Base-by-base conservation (phyloP, 352 stramenopile genomes). In the Phytophthora niederhauseri region DNA sequence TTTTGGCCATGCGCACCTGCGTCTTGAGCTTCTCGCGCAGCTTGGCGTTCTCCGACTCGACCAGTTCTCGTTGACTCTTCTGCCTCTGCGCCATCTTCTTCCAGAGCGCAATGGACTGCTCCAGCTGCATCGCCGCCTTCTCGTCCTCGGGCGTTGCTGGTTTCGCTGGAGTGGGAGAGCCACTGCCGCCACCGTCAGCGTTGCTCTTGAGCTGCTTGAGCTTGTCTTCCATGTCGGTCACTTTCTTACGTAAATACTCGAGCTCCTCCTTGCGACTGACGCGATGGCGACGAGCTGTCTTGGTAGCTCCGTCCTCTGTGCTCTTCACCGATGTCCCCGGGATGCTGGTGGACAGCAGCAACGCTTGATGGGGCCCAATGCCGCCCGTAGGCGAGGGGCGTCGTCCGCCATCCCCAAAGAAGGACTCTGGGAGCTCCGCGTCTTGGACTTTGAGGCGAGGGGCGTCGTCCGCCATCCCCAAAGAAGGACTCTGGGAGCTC, bases 11-110 rank as follows among this genome's bases (percentile, higher is more conserved):
- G 15, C 73, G 70, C 17, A 84, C 57, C 26, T 84, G 73, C 31
- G 64, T 74, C 55, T 85, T 82, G 7, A 87, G 72, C 51, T 84
- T 80, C 20, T 73, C 57, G n/a, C 73, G 73, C 12, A 89, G 71
- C 17, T 75, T 75, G 9, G 64, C 57, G 48, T 89, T 85, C 58
- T 86, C 78, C 1, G 59, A 68, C 56, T 86, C 76, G 0, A 77
- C 66, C 12, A 67, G 9, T 6, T 71, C 41, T 11, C 67, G 66
- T 46, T 77, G 75, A 26, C 59, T 64, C 22, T 78, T 75, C 50
- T 82, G 68, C 30, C 76, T 63, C 43, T 78, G 66, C 1, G 81
- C 81, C 53, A 89, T 73, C 12, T 76, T 73, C 51, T 80, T 73
- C 81, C 81, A 87, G 31, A 85, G 59, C 6, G 70, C 64, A 30